These are phyloP conservation scores for Glarea lozoyensis DNA, from an alignment of 495 filamentous ascomycete genomes.

Conservation along the genomic window DNA sequence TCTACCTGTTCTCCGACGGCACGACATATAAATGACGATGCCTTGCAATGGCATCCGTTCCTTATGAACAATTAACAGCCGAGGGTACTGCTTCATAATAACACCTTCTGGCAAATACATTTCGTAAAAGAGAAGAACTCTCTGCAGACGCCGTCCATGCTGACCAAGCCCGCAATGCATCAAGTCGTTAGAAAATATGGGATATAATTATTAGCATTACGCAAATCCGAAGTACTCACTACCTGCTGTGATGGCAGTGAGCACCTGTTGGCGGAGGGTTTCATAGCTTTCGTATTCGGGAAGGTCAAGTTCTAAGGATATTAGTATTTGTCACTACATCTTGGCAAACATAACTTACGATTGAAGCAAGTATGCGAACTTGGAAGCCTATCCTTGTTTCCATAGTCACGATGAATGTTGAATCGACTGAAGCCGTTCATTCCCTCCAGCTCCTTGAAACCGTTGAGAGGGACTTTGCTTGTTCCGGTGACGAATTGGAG, in stretches of 20 bases:
- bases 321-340: slow-evolving; percentile 1
- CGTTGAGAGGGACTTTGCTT: slow-evolving; percentile 96
- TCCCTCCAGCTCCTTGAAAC: slow-evolving; percentile 97
- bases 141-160: slow-evolving; percentile 41
- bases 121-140: slow-evolving; percentile 9
- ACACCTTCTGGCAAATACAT: slow-evolving; percentile 13
- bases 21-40: too few relatives aligned
- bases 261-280: slow-evolving; percentile 70
- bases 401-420: slow-evolving; percentile 98
- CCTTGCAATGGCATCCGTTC: not conserved
- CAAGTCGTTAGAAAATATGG: slow-evolving; percentile 13
- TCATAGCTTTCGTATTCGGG: slow-evolving; percentile 99
- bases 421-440: slow-evolving; percentile 99
- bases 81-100: slow-evolving; percentile 4
- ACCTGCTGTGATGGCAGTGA: slow-evolving; percentile 90
- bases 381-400: slow-evolving; percentile 92
- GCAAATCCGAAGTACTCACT: slow-evolving; percentile 99
- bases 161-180: slow-evolving; percentile 23
- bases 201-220: slow-evolving; percentile 30
- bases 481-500: slow-evolving; percentile 98
- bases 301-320: slow-evolving; percentile 78
- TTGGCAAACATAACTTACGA: slow-evolving; percentile 58
- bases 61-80: slow-evolving; percentile 9
- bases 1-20: too few relatives aligned
- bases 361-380: slow-evolving; percentile 99